Base-by-base conservation (phyloP, 1,284 basidiomycete species). In the Sphagnurus paluster region DNA sequence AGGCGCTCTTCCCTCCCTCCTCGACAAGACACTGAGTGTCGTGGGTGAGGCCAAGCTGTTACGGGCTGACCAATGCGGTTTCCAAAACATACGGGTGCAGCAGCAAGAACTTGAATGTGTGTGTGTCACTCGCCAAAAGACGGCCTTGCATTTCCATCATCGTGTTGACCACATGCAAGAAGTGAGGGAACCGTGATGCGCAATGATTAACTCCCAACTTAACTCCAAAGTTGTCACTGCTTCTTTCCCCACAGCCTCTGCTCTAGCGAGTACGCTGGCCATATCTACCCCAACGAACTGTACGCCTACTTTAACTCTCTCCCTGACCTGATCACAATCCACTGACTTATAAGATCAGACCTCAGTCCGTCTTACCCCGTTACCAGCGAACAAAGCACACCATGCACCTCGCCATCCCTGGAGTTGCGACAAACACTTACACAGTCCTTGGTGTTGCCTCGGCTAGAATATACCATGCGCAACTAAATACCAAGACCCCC, bases 381-480 rank as follows among this genome's bases (percentile, higher is more conserved):
- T 39, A 35, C 33, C n/a, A n/a, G n/a, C n/a, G n/a, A n/a, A n/a
- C n/a, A n/a, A n/a, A n/a, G 11, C 4, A 32, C n/a, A 32, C 28
- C 30, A 17, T 34, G 5, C 21, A 38, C 46, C 16, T 46, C 46
- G 56, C 49, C 2, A 49, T 60, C 38, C 50, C 55, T 28, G 59
- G 59, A 25, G 58, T 63, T 10, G 29, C 50, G 3, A 48, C 53
- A 13, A 46, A 53, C 23, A 48, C 55, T 25, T 60, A 64, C 45
- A 46, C 48, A 16, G 39, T 60, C 19, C 49, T 61, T 26, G 60
- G 60, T 2, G 45, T 51, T 2, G 59, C 60, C 7, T 39, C 49
- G 14, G 76, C 69, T 2, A 70, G 76, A 47, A 66, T 82, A 35
- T 82, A 82, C 57, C 79, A 82, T 56, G 71, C 77, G 5, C 69